These are phyloP conservation scores for Phytophthora macrochlamydospora DNA, from an alignment of 352 stramenopile genomes.

Conservation along the genomic window DNA sequence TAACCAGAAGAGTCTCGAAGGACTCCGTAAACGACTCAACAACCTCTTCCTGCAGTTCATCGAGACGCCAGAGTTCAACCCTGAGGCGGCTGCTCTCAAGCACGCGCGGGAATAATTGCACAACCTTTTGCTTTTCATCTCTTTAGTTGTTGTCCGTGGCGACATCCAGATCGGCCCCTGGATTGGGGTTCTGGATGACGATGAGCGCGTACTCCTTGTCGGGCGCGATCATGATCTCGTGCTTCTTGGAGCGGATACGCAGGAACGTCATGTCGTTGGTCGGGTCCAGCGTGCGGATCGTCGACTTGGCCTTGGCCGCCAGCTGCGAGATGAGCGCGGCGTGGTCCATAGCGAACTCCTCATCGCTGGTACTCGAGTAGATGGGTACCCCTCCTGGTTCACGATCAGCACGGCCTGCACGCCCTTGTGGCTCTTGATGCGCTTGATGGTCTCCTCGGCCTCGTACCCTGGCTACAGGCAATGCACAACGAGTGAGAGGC, in stretches of 20 bases:
- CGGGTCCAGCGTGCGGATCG: constrained; percentile 91
- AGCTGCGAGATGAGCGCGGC: constrained; percentile 88
- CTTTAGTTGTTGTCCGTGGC: constrained; percentile 30
- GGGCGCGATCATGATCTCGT: constrained; percentile 94
- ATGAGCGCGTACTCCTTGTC: constrained; percentile 95
- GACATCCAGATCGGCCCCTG: constrained; percentile 45
- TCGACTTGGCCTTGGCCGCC: constrained; percentile 89
- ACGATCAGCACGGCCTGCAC: constrained; percentile 94
- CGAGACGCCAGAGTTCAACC: constrained; percentile 94
- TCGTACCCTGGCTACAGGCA: constrained; percentile 77
- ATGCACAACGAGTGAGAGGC: too few species aligned
- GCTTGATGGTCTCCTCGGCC: constrained; percentile 95
- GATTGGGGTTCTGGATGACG: constrained; percentile 92
- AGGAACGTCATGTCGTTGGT: constrained; percentile 95
- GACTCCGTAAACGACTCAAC: constrained; percentile 82
- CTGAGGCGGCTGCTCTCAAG: constrained; percentile 76
- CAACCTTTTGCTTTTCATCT: too few species aligned
- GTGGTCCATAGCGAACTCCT: constrained; percentile 90
- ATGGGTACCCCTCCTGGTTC: constrained; percentile 94
- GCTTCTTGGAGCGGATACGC: constrained; percentile 92
- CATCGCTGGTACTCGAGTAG: constrained; percentile 90
- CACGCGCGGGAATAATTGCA: constrained; percentile 18
- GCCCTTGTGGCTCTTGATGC: constrained; percentile 94
- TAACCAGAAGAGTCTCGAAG: constrained; percentile 78
- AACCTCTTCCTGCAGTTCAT: constrained; percentile 94